Evolutionary conservation across 345 rosid genomes (phyloP).

Genomic region (Corchorus capsularis): DNA sequence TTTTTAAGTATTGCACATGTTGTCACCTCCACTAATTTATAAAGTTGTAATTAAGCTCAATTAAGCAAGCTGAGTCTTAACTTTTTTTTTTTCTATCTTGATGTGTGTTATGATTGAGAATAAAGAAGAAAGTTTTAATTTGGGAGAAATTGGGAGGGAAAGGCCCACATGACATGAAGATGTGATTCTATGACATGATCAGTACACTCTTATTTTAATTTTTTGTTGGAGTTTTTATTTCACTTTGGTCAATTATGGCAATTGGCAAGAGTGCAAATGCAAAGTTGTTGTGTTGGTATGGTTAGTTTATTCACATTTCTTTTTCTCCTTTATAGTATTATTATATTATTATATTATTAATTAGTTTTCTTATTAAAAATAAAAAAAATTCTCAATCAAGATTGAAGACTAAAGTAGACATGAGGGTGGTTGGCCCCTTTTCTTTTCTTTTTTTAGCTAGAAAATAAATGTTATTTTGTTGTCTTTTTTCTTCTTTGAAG

Average conservation of each 20-base stretch:
- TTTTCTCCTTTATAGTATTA: constrained; percentile 8
- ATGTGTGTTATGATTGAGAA: constrained; percentile 7
- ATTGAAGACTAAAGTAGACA: constrained; percentile 1
- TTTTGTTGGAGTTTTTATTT: neutral
- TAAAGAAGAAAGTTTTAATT: neutral
- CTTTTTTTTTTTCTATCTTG: neutral
- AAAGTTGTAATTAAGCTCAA: neutral
- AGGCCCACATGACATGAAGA: constrained; percentile 27
- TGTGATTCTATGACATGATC: constrained; percentile 14
- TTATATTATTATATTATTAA: neutral
- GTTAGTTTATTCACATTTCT: constrained; percentile 20
- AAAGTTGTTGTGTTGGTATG: constrained; percentile 6
- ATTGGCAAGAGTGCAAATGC: neutral
- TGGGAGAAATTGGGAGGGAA: neutral
- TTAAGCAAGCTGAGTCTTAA: constrained; percentile 1
- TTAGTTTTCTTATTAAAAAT: no score
- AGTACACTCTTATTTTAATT: neutral
- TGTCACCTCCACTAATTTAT: neutral
- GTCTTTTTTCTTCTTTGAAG: neutral
- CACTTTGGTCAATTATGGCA: constrained; percentile 22
- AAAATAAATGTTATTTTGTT: neutral
- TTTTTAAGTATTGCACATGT: neutral
- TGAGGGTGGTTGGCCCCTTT: constrained; percentile 19
- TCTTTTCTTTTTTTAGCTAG: neutral
- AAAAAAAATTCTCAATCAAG: neutral